Percentiles rank a stretch among this genome's conserved stretches.
These are phyloP conservation scores for Debaryomyces sp. DNA, from an alignment of 1,139 yeast genomes.

Conservation along the genomic window DNA sequence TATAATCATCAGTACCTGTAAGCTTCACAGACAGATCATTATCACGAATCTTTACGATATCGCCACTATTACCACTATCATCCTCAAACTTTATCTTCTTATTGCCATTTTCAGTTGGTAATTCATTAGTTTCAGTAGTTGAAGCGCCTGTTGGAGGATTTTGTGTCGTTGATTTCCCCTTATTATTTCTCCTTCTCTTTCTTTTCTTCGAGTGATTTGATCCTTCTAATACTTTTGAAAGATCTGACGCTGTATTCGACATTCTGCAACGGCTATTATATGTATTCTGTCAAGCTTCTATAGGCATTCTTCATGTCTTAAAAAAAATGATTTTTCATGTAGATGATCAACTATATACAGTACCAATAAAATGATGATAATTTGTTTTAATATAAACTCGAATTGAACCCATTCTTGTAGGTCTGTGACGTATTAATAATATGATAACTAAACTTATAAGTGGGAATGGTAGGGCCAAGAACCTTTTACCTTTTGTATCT, in stretches of 20 bases:
- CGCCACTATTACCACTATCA: constrained; percentile 11
- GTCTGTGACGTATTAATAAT: neutral
- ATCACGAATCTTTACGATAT: neutral
- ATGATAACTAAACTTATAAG: neutral
- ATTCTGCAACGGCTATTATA: neutral
- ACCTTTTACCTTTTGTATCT: neutral
- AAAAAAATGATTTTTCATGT: constrained; percentile 1
- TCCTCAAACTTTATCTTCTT: constrained; percentile 36
- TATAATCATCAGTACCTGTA: neutral
- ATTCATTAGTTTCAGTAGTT: neutral
- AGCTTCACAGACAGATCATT: neutral
- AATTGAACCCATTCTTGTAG: neutral
- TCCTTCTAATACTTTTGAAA: neutral
- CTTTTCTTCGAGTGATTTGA: constrained; percentile 14
- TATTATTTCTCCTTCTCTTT: constrained; percentile 25
- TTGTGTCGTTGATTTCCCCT: constrained; percentile 9
- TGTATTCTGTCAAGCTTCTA: neutral
- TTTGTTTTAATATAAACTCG: neutral
- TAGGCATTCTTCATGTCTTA: neutral
- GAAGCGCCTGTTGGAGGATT: neutral
- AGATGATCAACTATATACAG: constrained; percentile 1
- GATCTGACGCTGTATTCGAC: constrained; percentile 9
- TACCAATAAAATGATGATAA: neutral
- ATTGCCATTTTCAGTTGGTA: constrained; percentile 12
- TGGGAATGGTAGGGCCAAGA: neutral